Conservation (phyloP, 805 yeast species). For the Saturnispora bothae region DNA sequence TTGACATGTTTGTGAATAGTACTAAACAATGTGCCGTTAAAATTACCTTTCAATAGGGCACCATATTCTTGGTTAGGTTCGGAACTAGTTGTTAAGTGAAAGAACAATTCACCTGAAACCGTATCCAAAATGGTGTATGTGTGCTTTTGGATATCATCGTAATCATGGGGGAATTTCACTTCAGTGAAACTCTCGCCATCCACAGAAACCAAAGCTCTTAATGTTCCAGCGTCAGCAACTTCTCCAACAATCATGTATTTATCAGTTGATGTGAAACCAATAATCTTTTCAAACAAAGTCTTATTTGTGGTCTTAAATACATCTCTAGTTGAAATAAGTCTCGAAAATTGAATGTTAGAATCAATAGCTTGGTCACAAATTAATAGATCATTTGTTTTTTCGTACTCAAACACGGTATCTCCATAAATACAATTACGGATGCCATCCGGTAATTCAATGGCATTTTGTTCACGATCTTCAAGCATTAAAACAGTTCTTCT, state of each 20-base stretch:
- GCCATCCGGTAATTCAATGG: conserved; percentile 41
- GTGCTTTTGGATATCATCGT: conserved; percentile 47
- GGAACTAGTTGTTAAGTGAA: conserved; percentile 68
- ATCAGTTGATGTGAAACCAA: conserved; percentile 67
- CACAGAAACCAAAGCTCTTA: conserved; percentile 63
- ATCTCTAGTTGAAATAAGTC: conserved; percentile 40
- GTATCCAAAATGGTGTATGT: conserved; percentile 78
- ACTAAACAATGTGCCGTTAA: conserved; percentile 82
- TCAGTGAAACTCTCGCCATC: conserved; percentile 73
- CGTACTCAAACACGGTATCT: conserved; percentile 37
- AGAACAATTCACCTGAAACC: conserved; percentile 56
- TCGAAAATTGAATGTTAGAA: conserved; percentile 20
- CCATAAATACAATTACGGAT: conserved; percentile 58
- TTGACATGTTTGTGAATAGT: conserved; percentile 61
- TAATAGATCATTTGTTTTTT: conserved; percentile 39
- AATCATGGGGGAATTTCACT: conserved; percentile 64
- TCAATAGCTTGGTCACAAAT: conserved; percentile 44
- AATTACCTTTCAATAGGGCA: conserved; percentile 74
- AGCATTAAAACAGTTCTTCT: conserved; percentile 49
- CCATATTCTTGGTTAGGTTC: conserved; percentile 54
- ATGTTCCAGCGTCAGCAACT: conserved; percentile 36
- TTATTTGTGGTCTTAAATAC: conserved; percentile 33
- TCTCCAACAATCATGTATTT: conserved; percentile 68
- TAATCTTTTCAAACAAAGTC: conserved; percentile 42
- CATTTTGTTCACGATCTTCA: conserved; percentile 60